A percentile compares a stretch with the other conserved stretches of the same genome.
Evolutionary conservation across 495 filamentous ascomycete genomes (phyloP).

Genomic region (Penicillium canescens): DNA sequence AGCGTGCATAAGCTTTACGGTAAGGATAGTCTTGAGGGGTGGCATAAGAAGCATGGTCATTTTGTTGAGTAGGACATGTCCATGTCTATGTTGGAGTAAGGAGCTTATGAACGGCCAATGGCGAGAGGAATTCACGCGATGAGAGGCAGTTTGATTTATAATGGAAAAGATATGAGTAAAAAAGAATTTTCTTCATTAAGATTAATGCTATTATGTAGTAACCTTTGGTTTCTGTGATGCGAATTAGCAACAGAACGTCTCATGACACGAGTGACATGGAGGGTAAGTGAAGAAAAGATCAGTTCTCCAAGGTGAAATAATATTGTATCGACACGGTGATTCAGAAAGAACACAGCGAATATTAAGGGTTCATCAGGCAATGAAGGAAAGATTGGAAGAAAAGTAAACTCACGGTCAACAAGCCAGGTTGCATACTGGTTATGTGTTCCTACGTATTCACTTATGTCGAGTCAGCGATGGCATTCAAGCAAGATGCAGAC

Average conservation of each 20-base stretch:
- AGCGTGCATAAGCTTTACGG: conserved; percentile 43
- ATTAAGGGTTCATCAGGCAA: conserved; percentile 68
- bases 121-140: background rate
- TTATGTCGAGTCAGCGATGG: conserved; percentile 32
- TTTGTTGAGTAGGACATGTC: conserved; percentile 24
- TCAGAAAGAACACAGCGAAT: conserved; percentile 83
- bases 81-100: background rate
- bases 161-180: background rate
- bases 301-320: conserved; percentile 94
- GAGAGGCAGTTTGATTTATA: conserved; percentile 1
- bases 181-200: conserved; percentile 6
- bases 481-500: conserved; percentile 26
- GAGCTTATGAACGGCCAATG: background rate
- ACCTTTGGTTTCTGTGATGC: conserved; percentile 12
- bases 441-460: conserved; percentile 26
- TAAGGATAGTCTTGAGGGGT: conserved; percentile 48
- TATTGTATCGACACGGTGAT: conserved; percentile 70
- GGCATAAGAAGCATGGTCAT: conserved; percentile 51
- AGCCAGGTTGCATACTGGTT: background rate
- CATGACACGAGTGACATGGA: conserved; percentile 16
- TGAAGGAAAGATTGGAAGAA: background rate
- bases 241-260: conserved; percentile 21
- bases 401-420: conserved; percentile 27
- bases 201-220: conserved; percentile 1
- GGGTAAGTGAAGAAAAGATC: conserved; percentile 45